phyloP scores from a whole-genome alignment of 225 moss, liverwort and hornwort genomes.

The Bryoerythrophyllum caledonicum region DNA sequence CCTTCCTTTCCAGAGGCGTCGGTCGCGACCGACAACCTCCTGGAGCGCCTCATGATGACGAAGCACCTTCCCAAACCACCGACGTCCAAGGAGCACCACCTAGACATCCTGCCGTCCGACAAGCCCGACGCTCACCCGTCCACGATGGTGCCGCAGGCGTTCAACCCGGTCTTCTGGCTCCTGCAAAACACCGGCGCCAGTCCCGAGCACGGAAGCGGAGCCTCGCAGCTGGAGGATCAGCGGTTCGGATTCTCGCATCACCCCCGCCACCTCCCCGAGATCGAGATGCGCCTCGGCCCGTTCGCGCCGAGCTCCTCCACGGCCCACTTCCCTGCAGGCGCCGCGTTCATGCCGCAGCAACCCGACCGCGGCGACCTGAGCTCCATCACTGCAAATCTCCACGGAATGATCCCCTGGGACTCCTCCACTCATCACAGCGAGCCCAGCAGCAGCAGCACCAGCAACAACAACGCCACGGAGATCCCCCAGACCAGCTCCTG shows the following conservation, averaged over 20 bases:
- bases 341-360: constrained; percentile 12
- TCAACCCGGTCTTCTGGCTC: constrained; percentile 87
- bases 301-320: constrained; percentile 8
- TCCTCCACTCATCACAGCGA: constrained; percentile 20
- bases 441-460: constrained; percentile 51
- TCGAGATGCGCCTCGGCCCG: constrained; percentile 46
- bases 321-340: constrained; percentile 13
- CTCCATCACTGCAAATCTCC: constrained; percentile 35
- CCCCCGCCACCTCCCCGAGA: constrained; percentile 14
- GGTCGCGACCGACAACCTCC: constrained; percentile 23
- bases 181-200: constrained; percentile 26
- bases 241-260: background rate
- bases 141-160: constrained; percentile 80
- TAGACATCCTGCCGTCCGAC: background rate
- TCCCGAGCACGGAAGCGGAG: background rate
- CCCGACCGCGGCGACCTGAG: constrained; percentile 50
- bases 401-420: background rate
- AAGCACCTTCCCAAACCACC: constrained; percentile 26
- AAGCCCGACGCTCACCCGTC: background rate
- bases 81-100: background rate
- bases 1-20: background rate
- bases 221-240: background rate
- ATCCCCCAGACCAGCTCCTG: background rate
- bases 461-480: constrained; percentile 31
- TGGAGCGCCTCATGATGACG: constrained; percentile 68